Base-by-base conservation (phyloP, 306 rosid species). In the Cicer pinnatifidum region DNA sequence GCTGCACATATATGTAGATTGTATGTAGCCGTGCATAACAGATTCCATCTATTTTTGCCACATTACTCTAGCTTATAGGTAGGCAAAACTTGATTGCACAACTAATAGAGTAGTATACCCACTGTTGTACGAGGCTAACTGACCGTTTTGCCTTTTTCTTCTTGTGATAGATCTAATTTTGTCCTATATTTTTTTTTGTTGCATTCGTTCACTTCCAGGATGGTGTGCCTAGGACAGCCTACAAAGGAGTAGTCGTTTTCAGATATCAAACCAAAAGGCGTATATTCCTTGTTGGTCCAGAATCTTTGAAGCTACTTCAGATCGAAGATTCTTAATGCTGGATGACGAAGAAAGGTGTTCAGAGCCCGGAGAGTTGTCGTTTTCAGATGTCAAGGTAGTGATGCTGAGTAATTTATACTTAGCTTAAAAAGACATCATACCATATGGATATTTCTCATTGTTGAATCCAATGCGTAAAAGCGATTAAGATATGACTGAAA, bases 201-300 rank as follows among this genome's bases (percentile, higher is more conserved):
- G 67, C 17, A 19, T 81, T 62, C 48, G 58, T 72, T 72, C 0
- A 64, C 73, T 83, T 78, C 43, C 84, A 94, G 98, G 98, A 94
- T 80, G 97, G 97, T 64, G 82, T 94, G 74, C 98, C 98, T 38
- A 88, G 98, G 85, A 81, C 98, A 13, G 92, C 98, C 11, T 91
- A 91, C 72, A 94, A 89, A 85, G 96, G 97, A 66, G 85, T 94
- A 64, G 97, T 94, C 8, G 94, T 88, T 87, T 91, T 94, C 88
- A 87, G 97, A 69, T 80, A 85, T 84, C 85, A 86, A 73, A 80
- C 82, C 46, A 54, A 85, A 16, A 84, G 82, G 77, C 90, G 91
- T 8, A 23, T 94, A 78, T 89, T 94, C 82, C 90, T 94, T 64
- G 80, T 94, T 51, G 89, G 91, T 73, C 89, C 91, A 6, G 86